Base-by-base conservation (phyloP, 768 basidiomycete species). In the Leccinum subgranulosum region DNA sequence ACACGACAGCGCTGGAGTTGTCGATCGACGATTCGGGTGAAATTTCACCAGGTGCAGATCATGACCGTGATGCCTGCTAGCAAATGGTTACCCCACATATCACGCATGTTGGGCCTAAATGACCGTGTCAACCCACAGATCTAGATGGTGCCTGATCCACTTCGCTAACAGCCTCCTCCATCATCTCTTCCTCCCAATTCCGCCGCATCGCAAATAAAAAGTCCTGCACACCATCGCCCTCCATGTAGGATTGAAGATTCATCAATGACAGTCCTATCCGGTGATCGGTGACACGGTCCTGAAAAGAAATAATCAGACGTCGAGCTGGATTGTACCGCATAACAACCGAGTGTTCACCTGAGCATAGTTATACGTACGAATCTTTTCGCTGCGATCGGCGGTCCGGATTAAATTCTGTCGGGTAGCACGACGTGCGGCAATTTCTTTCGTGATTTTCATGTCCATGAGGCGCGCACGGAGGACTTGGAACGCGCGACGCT, bases 241-340 rank as follows among this genome's bases (percentile, higher is more conserved):
- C 86, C 68, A 91, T 78, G 4, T 88, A 82, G 0, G 81, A 79
- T 4, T 75, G 72, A 4, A 90, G 76, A 58, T 88, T 88, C 74
- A 78, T 85, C 27, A 92, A 61, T 1, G 90, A 88, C 25, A 94
- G 68, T 4, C 89, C 88, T 43, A 97, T 85, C 0, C 94, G 82
- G 64, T 98, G 95, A 70, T 97, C 95, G 3, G 95, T 98, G 10
- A 98, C 84, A 10, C 94, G 87, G 61, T 94, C 93, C 88, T 96
- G 31, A 8, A 52, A 31, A 23, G n/a, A n/a, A 2, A 36, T 3
- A 17, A 23, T 51, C 14, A 45, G 11, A n/a, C 17, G 43, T 60
- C 45, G 55, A 49, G 1, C 7, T 3, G 4, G 10, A 17, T n/a
- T 12, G 17, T 15, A 1, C 8, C 27, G 3, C 8, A 8, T 6